Evolutionary conservation across 108 stramenopile genomes (phyloP).

Genomic region (Seminavis robusta): DNA sequence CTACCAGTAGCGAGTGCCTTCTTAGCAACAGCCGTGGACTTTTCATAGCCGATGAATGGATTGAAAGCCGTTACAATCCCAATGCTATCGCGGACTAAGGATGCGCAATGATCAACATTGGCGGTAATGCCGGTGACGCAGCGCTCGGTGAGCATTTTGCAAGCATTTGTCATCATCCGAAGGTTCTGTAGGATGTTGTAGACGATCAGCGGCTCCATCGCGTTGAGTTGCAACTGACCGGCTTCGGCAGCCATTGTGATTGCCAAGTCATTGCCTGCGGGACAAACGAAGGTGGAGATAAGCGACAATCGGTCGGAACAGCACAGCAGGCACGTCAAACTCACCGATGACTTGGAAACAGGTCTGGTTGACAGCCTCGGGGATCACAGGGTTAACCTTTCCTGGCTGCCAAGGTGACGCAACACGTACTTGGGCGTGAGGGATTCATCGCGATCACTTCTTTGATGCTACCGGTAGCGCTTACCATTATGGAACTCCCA

Average conservation of each 20-base stretch:
- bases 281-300: too few relatives aligned
- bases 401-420: slow-evolving; percentile 28
- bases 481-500: slow-evolving; percentile 58
- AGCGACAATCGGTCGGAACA: too few relatives aligned
- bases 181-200: slow-evolving; percentile 42
- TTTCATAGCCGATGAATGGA: slow-evolving; percentile 25
- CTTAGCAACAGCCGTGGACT: slow-evolving; percentile 11
- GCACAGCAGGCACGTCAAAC: too few relatives aligned
- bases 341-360: slow-evolving; percentile 65
- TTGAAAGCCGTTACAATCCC: slow-evolving; percentile 20
- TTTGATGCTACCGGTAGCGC: background rate
- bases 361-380: slow-evolving; percentile 73
- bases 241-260: slow-evolving; percentile 56
- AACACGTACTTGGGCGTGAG: background rate
- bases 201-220: slow-evolving; percentile 68
- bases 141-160: slow-evolving; percentile 40
- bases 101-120: slow-evolving; percentile 25
- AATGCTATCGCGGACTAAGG: slow-evolving; percentile 12
- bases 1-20: slow-evolving; percentile 18
- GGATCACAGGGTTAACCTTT: slow-evolving; percentile 78
- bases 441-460: background rate
- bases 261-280: slow-evolving; percentile 62
- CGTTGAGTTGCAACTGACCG: slow-evolving; percentile 73
- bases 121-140: slow-evolving; percentile 52
- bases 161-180: slow-evolving; percentile 51